Conservation (phyloP, 2,329 filamentous ascomycete genomes). For the Macrophomina phaseolina region DNA sequence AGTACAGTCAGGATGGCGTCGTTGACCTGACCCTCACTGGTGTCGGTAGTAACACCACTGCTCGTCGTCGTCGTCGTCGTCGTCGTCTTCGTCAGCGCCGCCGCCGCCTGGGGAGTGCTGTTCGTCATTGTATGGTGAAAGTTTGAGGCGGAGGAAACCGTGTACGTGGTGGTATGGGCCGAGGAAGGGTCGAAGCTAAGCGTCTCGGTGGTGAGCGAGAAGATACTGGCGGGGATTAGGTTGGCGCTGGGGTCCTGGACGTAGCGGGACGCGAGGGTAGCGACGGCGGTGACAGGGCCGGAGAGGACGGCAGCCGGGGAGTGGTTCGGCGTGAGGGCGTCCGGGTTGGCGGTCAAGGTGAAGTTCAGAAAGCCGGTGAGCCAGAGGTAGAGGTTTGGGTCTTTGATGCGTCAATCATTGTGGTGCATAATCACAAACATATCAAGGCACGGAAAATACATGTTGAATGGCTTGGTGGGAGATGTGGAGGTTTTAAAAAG, state of each 20-base stretch:
- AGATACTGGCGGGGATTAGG: neutral
- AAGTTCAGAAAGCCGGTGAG: conserved; percentile 24
- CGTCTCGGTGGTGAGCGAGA: neutral
- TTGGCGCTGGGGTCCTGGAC: neutral
- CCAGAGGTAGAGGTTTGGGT: conserved; percentile 26
- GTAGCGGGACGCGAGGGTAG: conserved; percentile 25
- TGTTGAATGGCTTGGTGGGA: neutral
- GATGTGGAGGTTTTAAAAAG: neutral
- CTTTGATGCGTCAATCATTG: neutral
- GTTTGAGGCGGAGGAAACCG: too few species aligned
- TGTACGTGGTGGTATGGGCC: neutral
- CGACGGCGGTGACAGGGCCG: conserved; percentile 31
- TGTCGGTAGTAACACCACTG: neutral
- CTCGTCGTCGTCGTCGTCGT: too few species aligned
- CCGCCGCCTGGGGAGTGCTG: neutral
- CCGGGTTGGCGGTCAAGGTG: neutral
- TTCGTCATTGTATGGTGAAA: too few species aligned
- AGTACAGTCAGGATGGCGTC: neutral
- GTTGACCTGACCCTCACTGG: too few species aligned
- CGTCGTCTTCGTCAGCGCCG: neutral
- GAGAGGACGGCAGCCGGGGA: neutral
- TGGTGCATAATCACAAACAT: too few species aligned
- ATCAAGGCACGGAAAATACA: too few species aligned
- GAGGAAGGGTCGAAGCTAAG: neutral
- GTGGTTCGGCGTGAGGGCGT: neutral